Evolutionary conservation across 2,329 filamentous ascomycete species (phyloP).

Genomic region (Aspergillus tubingensis): DNA sequence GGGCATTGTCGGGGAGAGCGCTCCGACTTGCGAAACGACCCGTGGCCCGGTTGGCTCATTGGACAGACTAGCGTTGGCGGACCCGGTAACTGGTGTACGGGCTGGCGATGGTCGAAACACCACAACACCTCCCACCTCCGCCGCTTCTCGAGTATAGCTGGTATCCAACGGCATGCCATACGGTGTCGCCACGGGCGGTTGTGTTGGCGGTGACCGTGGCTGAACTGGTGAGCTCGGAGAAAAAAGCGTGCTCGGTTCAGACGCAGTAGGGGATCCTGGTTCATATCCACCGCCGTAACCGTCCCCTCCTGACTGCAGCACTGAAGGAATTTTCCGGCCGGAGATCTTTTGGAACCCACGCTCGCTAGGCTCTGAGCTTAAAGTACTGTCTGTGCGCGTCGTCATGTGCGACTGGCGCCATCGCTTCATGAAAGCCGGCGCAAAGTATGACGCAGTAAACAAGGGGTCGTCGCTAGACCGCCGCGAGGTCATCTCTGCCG

Average conservation of each 20-base stretch:
- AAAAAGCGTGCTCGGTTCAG: conserved; percentile 26
- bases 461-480: conserved; percentile 43
- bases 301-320: conserved; percentile 50
- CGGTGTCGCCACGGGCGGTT: conserved; percentile 32
- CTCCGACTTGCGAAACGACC: conserved; percentile 24
- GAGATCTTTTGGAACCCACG: conserved; percentile 54
- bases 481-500: conserved; percentile 37
- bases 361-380: conserved; percentile 42
- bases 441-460: conserved; percentile 41
- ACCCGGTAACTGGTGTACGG: conserved; percentile 42
- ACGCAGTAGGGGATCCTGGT: conserved; percentile 33
- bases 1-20: conserved; percentile 27
- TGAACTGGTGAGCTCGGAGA: conserved; percentile 28
- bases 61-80: conserved; percentile 30
- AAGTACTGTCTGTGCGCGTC: conserved; percentile 34
- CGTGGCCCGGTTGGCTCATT: conserved; percentile 29
- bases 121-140: conserved; percentile 32
- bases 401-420: conserved; percentile 43
- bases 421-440: conserved; percentile 43
- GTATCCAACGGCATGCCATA: conserved; percentile 35
- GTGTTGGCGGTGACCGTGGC: conserved; percentile 24
- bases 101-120: conserved; percentile 48
- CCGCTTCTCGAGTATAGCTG: conserved; percentile 34
- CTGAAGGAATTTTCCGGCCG: conserved; percentile 50
- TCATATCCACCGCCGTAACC: conserved; percentile 45